Base-by-base conservation (phyloP, 371 early-diverging fungal genomes). In the Syncephalastrum contaminatum region DNA sequence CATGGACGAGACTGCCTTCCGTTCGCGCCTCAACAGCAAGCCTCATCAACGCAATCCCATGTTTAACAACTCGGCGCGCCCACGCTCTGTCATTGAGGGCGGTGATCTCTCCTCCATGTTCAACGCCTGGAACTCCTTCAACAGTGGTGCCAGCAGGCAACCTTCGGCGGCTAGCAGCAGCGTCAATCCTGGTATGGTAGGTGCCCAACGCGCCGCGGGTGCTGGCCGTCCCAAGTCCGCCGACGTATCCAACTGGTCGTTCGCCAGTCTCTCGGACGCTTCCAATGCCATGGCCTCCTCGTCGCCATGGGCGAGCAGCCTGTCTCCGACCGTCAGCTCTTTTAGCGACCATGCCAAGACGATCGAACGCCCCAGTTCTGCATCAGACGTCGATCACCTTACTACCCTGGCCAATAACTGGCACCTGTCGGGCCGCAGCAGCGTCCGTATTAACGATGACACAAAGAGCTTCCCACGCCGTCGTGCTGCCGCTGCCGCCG, bases 151-250 rank as follows among this genome's bases (percentile, higher is more conserved):
- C 36, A 30, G 36, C 36, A 30, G 36, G 12, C 36, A 30, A 30
- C 36, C 36, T 5, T 30, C 36, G 12, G 10, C 36, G 10, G 52
- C 51, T n/a, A 45, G 40, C 13, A 49, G 44, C 18, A 56, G 45
- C 1, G 27, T 19, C 14, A 49, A 41, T 24, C 46, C 53, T 5
- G 58, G 59, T 36, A 56, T 53, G n/a, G 58, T 69, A 8, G 69
- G 60, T 15, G 56, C 51, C 39, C 51, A 57, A 4, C 63, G 59
- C 42, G 54, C 50, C 55, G 62, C 69, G 6, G 62, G 66, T 45
- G 67, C 56, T 47, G 78, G 73, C 25, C 62, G 84, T 16, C 87
- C 87, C 15, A 82, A 79, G 48, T 84, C 87, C 1, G 84, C 84
- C 12, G 72, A 81, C 41, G 83, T 86, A 81, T 81, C 81, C 39